A percentile compares a stretch with the other conserved stretches of the same genome.
These are phyloP conservation scores for Irpex rosettiformis DNA, from an alignment of 1,284 basidiomycete species.

Conservation along the genomic window DNA sequence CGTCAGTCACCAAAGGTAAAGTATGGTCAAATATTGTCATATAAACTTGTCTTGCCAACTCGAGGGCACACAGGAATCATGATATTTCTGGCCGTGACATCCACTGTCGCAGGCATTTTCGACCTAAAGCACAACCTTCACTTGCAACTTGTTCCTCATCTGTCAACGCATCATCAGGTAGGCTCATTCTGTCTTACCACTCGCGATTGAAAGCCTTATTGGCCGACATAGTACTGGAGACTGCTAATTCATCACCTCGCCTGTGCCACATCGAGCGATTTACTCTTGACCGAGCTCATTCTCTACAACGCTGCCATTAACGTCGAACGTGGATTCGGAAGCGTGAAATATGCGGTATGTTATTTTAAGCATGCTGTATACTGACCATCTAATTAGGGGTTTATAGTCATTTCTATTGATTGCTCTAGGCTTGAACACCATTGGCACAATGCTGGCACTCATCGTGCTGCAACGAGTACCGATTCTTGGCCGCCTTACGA, in stretches of 20 bases:
- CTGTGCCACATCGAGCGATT: conserved; percentile 82
- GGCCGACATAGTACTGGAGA: conserved; percentile 73
- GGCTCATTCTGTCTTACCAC: conserved; percentile 5
- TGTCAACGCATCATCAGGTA: conserved; percentile 40
- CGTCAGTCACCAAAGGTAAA: conserved; percentile 73
- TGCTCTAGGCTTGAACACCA: conserved; percentile 60
- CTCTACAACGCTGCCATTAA: conserved; percentile 72
- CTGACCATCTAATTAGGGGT: neutral
- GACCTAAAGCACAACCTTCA: conserved; percentile 88
- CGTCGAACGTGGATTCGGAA: conserved; percentile 85
- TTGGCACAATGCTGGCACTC: conserved; percentile 63
- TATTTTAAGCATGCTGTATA: conserved; percentile 1
- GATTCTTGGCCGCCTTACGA: conserved; percentile 43
- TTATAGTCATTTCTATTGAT: conserved; percentile 79
- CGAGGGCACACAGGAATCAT: conserved; percentile 63
- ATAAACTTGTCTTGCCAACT: neutral
- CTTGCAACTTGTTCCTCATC: conserved; percentile 38
- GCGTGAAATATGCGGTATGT: conserved; percentile 84
- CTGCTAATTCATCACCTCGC: conserved; percentile 72
- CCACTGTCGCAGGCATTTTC: conserved; percentile 72
- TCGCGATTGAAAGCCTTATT: too few relatives aligned
- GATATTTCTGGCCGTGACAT: conserved; percentile 63
- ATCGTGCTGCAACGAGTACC: conserved; percentile 56
- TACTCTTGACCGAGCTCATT: conserved; percentile 74
- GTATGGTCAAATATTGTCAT: neutral